These are phyloP conservation scores for Fulvia fulva DNA, from an alignment of 2,329 filamentous ascomycete species.

Conservation along the genomic window DNA sequence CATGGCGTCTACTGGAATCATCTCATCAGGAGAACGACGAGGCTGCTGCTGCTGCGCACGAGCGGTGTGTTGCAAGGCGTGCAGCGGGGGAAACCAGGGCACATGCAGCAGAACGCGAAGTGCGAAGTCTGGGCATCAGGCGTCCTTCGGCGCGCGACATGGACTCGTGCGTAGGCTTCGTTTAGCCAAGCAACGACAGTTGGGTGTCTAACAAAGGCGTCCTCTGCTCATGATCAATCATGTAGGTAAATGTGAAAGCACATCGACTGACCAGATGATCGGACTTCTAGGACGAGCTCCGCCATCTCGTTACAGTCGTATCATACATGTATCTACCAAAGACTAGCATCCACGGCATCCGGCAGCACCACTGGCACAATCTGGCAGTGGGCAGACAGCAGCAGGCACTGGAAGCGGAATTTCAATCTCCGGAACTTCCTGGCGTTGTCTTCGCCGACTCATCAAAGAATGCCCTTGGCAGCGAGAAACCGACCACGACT, in stretches of 20 bases:
- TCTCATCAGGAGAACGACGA: background rate
- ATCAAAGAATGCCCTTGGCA: background rate
- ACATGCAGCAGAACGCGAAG: background rate
- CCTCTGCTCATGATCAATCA: too few species aligned
- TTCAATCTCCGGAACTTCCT: constrained; percentile 2
- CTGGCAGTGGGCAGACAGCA: background rate
- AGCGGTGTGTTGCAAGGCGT: constrained; percentile 2
- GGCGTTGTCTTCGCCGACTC: constrained; percentile 8
- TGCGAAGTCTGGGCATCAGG: constrained; percentile 1
- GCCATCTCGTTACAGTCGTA: background rate
- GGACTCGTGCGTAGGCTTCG: background rate
- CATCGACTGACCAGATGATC: background rate
- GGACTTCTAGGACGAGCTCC: background rate
- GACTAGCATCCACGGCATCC: background rate
- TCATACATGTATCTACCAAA: too few species aligned
- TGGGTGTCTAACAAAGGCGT: background rate
- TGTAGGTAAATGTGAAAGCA: background rate
- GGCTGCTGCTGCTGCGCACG: background rate
- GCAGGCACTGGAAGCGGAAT: background rate
- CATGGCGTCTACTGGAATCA: background rate
- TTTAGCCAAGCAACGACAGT: background rate
- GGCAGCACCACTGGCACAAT: background rate
- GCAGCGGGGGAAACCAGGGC: background rate
- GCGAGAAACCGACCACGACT: constrained; percentile 1
- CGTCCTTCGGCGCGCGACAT: background rate